phyloP scores from a whole-genome alignment of 2,329 filamentous ascomycete genomes.

The Phoma sp. region DNA sequence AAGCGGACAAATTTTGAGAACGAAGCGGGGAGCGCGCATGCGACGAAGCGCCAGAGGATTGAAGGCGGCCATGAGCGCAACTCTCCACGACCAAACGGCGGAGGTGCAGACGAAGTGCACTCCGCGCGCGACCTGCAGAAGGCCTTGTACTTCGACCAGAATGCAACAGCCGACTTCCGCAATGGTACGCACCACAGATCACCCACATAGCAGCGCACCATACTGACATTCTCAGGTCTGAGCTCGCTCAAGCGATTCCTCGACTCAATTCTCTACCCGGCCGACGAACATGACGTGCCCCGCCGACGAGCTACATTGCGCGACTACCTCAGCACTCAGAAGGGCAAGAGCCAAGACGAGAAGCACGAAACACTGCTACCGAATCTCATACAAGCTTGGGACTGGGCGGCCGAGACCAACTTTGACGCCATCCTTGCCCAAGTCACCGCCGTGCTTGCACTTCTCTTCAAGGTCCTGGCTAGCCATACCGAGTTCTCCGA shows the following conservation, averaged over 20 bases:
- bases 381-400: conserved; percentile 89
- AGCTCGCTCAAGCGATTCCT: conserved; percentile 75
- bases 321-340: conserved; percentile 72
- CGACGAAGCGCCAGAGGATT: conserved; percentile 44
- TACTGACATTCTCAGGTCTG: conserved; percentile 58
- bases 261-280: conserved; percentile 66
- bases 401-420: conserved; percentile 78
- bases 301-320: conserved; percentile 66
- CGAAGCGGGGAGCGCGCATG: conserved; percentile 33
- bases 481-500: conserved; percentile 75
- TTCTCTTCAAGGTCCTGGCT: conserved; percentile 81
- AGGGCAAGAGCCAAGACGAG: conserved; percentile 57
- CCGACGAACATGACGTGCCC: conserved; percentile 57
- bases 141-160: conserved; percentile 48
- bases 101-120: conserved; percentile 39
- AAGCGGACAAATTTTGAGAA: conserved; percentile 46
- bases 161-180: conserved; percentile 38
- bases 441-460: conserved; percentile 79
- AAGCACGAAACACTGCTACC: conserved; percentile 71
- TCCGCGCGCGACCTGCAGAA: conserved; percentile 47
- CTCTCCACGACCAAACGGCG: conserved; percentile 28
- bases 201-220: neutral
- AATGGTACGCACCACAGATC: conserved; percentile 29
- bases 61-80: conserved; percentile 36
- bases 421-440: conserved; percentile 83